Evolutionary conservation across 2,329 filamentous ascomycete species (phyloP).

Genomic region (Paraphoma sp.): DNA sequence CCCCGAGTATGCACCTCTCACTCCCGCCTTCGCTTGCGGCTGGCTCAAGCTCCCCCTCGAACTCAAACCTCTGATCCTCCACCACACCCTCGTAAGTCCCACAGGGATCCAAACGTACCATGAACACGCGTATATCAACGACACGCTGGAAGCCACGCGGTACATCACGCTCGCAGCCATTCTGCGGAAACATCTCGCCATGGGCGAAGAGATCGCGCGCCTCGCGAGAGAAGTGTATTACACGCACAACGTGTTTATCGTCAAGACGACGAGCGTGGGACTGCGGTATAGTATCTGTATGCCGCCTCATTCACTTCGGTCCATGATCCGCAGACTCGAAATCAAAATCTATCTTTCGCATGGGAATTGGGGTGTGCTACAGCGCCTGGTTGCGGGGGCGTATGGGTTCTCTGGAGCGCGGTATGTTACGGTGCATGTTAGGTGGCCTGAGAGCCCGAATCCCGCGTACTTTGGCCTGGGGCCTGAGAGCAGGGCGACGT

Average conservation of each 20-base stretch:
- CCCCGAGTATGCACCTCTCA: background rate
- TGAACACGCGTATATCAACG: background rate
- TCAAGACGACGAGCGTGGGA: background rate
- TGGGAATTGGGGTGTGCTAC: background rate
- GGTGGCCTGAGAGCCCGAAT: background rate
- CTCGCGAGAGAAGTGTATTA: background rate
- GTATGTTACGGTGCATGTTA: background rate
- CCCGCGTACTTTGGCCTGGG: background rate
- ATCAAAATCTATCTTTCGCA: background rate
- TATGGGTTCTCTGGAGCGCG: background rate
- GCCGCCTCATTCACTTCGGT: background rate
- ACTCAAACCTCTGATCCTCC: background rate
- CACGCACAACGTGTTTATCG: background rate
- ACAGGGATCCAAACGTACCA: background rate
- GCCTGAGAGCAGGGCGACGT: background rate
- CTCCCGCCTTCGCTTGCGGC: background rate
- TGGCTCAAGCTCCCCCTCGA: background rate
- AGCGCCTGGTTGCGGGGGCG: background rate
- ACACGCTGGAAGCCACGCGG: background rate
- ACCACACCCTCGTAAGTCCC: background rate
- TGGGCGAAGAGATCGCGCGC: background rate
- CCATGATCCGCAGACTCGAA: background rate
- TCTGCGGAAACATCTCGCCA: background rate
- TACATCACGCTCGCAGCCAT: background rate
- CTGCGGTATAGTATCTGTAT: background rate